Conservation (phyloP, 805 yeast genomes). For the Saturnispora hagleri region DNA sequence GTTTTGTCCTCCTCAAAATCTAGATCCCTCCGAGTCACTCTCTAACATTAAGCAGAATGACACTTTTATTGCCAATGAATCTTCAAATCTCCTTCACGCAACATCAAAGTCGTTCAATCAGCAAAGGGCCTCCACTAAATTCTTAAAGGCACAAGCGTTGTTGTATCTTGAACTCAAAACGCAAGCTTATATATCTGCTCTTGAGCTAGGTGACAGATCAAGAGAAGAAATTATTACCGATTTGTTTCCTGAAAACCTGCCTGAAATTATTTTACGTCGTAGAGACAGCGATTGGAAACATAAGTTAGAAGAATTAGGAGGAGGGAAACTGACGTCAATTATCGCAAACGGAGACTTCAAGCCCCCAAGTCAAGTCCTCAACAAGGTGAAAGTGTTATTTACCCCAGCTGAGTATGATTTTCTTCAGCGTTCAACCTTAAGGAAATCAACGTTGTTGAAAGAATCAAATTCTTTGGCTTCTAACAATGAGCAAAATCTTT, state of each 20-base stretch:
- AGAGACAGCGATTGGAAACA: constrained; percentile 22
- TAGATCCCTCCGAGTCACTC: constrained; percentile 36
- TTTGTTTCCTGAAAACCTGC: constrained; percentile 62
- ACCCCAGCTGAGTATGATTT: constrained; percentile 79
- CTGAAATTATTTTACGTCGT: constrained; percentile 36
- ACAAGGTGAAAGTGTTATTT: constrained; percentile 27
- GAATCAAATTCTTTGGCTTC: constrained; percentile 29
- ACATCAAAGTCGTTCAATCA: constrained; percentile 8
- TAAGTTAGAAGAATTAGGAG: constrained; percentile 11
- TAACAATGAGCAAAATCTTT: constrained; percentile 12
- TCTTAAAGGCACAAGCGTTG: constrained; percentile 73
- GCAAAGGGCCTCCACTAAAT: constrained; percentile 25
- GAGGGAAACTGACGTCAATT: constrained; percentile 3
- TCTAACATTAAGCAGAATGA: constrained; percentile 20
- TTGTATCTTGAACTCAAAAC: constrained; percentile 83
- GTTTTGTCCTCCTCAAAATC: constrained; percentile 67
- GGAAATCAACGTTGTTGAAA: constrained; percentile 53
- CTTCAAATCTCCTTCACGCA: neutral
- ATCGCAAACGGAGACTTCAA: constrained; percentile 11
- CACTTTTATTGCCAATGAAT: constrained; percentile 14
- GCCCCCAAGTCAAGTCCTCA: constrained; percentile 4
- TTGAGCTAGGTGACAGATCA: constrained; percentile 55
- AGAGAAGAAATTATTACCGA: constrained; percentile 62
- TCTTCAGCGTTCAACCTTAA: constrained; percentile 57
- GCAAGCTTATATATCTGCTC: constrained; percentile 86